These are phyloP conservation scores for Biancaea sappan DNA, from an alignment of 306 rosid species.

Conservation along the genomic window DNA sequence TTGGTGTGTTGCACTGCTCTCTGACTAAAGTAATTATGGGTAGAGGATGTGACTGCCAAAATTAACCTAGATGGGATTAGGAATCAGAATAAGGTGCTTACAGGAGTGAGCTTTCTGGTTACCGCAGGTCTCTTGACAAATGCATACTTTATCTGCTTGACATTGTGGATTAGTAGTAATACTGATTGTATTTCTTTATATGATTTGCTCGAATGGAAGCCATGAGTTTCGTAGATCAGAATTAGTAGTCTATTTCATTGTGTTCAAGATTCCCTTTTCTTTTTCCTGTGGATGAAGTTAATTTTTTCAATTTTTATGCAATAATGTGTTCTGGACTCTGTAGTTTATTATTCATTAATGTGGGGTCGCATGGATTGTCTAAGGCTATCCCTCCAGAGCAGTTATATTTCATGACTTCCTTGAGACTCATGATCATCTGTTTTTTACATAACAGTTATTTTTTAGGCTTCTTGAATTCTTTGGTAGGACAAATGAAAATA, in stretches of 20 bases:
- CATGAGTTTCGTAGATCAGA: not conserved
- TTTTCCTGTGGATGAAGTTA: constrained; percentile 7
- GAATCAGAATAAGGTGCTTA: constrained; percentile 7
- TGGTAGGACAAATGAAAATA: constrained; percentile 1
- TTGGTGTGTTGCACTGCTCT: not conserved
- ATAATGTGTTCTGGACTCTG: not conserved
- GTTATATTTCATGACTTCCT: not conserved
- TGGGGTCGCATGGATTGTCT: not conserved
- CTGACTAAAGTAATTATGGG: not conserved
- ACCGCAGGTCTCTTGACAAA: not conserved
- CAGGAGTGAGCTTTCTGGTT: not conserved
- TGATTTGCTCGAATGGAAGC: constrained; percentile 7
- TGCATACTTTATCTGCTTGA: not conserved
- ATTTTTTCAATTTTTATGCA: not conserved
- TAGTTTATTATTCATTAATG: not conserved
- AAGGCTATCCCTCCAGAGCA: not conserved
- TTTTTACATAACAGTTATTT: constrained; percentile 11
- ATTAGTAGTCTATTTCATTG: not conserved
- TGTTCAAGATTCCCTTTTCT: not conserved
- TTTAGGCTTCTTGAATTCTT: constrained; percentile 7
- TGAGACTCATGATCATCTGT: constrained; percentile 8
- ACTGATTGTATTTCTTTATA: not conserved
- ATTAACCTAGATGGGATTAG: not conserved
- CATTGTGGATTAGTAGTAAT: not conserved
- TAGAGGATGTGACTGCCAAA: not conserved